Evolutionary conservation across 805 yeast species (phyloP), one percentile per base, ranked within the genome.

Genomic region (Myxozyma neglecta): DNA sequence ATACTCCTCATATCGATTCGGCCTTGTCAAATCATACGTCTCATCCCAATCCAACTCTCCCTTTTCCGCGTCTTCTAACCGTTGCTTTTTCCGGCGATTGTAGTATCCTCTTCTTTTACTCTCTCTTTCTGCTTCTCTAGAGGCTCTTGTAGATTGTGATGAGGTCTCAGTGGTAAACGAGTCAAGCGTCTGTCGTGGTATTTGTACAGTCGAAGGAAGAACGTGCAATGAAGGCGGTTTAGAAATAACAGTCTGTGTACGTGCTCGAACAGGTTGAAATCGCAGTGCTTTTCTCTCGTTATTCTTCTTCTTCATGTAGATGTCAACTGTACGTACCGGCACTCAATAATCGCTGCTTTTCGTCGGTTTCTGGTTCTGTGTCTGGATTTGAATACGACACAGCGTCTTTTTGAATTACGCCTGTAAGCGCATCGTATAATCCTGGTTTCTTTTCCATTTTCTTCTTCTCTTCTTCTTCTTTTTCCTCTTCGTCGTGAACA

Each of bases 31-130:
- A 49, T 64, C 68, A 46, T 66, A 66, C 9, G 50, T 29, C 24
- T 61, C 68, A n/a, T 66, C 69, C 69, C 69, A 66, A 42, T 64
- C 64, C 16, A 53, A 20, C 24, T 50, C 45, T 29, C 43, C 54
- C 14, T 42, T 32, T 20, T 53, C 57, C 4, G 46, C 43, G 24
- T 56, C 56, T 16, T 56, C 61, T 46, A 48, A 14, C 35, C 48
- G 53, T 29, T 42, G 37, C 18, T 56, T 56, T 11, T 48, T 56
- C 9, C 51, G 60, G 14, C 56, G 52, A 37, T 37, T 44, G 44
- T 35, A 35, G 36, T 52, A 24, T 5, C 29, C 29, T 24, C 29
- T 2, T 24, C 29, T 6, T 45, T 43, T 11, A 46, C 20, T 5
- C 55, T 45, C 42, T 29, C 29, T 14, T 18, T 45, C 29, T 37